Base-by-base conservation (phyloP, 2,329 filamentous ascomycete genomes). In the Pestalotiopsis sp. region DNA sequence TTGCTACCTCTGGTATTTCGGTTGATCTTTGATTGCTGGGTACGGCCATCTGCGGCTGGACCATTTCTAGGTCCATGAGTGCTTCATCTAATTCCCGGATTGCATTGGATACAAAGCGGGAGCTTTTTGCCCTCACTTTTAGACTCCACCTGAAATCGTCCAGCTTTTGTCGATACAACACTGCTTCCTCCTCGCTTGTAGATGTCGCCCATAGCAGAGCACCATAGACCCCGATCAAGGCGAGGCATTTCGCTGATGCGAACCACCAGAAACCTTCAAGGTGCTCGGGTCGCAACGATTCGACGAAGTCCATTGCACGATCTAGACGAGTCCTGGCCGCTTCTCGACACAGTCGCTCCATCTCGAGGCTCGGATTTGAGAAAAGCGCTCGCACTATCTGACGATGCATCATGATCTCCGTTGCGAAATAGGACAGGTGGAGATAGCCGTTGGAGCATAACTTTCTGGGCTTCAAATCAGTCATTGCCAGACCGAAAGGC, bases 371-470 rank as follows among this genome's bases (percentile, higher is more conserved):
- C 0, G 77, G 78, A 9, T 75, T 73, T 2, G 77, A 74, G 0
- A 79, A 78, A 20, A 84, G 77, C 9, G 82, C 82, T 12, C 85
- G 79, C 1, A 87, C 78, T 66, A 87, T 83, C 4, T 82, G 82
- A 2, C 85, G 82, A 72, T 87, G 84, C 2, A 87, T 79, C 57
- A 84, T 82, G 66, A 87, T 84, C 68, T 86, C 85, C 0, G 85
- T 83, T 0, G 84, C 83, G 62, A 84, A 83, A 70, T 87, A 86
- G 0, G 85, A 83, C 2, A 87, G 79, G 65, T 86, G 83, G 9
- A 87, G 76, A 56, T 83, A 85, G 2, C 84, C 80, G 72, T 72
- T 80, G 69, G 79, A 80, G 65, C 74, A 75, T 3, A 77, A 72
- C 67, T 73, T 75, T n/a, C 72, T 69, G 9, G 72, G 68, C 41